Evolutionary conservation across 73 alveolate species (phyloP), one percentile per base, ranked within the genome.

Genomic region (Paramecium primaurelia): DNA sequence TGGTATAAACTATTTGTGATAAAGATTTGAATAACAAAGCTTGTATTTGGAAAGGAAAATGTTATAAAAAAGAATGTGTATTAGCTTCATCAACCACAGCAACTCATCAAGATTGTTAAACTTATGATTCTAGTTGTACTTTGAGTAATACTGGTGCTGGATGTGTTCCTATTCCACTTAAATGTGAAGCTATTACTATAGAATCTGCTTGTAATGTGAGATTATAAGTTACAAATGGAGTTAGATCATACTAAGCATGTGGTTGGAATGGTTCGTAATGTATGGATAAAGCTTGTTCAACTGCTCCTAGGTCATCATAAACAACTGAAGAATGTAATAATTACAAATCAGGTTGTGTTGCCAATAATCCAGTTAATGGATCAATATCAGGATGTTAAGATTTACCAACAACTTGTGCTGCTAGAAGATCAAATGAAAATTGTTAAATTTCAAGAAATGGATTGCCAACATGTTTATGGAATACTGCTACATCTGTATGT

Each of bases 251-350:
- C 37, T 36, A 37, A 30, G 12, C 0, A 28, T 30, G 86, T 3
- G 86, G 86, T 28, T 71, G 86, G 86, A 71, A 71, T 71, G 86
- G 86, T 12, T 34, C 59, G 1, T 30, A 7, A 11, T 77, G 90
- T 47, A 26, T 40, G 0, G 90, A 77, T 42, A 42, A 18, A 8
- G 69, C 75, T 25, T 77, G 90, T 77, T 20, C 69, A 6, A 44
- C 71, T 8, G 34, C 73, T 10, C 75, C 90, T 0, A 77, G 11
- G 0, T 12, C 90, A 11, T 18, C 11, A 32, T 1, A 26, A 40
- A 77, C 75, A 22, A 40, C 45, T 1, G 47, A 20, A 6, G 32
- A 18, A 16, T 77, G 90, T 25, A 2, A 12, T 7, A 14, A 25
- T 16, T 51, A 51, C 18, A 51, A 12, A 12, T 0, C 25, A 1